Conservation (phyloP, 78 protist genomes). For the Dictyostelium capitatum region DNA sequence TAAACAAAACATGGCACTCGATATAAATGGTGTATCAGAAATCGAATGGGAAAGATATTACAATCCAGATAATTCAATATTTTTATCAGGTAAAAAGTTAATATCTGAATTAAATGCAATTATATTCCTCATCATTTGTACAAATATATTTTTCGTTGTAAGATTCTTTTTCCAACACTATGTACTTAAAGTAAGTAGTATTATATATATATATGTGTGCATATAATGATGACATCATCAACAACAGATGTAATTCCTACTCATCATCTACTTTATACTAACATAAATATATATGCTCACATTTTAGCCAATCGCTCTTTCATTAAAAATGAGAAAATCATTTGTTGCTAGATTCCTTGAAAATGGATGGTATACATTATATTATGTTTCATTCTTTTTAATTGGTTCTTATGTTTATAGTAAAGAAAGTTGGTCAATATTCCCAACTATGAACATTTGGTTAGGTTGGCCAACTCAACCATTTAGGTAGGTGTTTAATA, state of each 20-base stretch:
- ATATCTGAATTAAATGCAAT: conserved; percentile 52
- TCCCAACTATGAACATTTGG: conserved; percentile 81
- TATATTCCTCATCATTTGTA: conserved; percentile 28
- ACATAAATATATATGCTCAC: not conserved
- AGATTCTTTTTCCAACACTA: conserved; percentile 67
- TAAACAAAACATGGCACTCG: not conserved
- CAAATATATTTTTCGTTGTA: conserved; percentile 65
- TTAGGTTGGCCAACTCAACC: conserved; percentile 82
- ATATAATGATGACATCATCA: no score
- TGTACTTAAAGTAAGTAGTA: conserved; percentile 41
- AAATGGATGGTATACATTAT: conserved; percentile 80
- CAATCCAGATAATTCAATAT: conserved; percentile 69
- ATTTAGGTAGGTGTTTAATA: conserved; percentile 33
- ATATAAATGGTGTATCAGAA: conserved; percentile 58
- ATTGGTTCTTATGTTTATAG: conserved; percentile 63
- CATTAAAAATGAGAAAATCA: conserved; percentile 45
- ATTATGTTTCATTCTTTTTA: conserved; percentile 46
- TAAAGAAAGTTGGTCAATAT: conserved; percentile 54
- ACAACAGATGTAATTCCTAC: not conserved
- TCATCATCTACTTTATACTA: not conserved
- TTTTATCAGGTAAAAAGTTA: conserved; percentile 39
- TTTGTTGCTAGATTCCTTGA: conserved; percentile 60
- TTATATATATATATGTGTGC: not conserved
- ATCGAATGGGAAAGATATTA: conserved; percentile 56
- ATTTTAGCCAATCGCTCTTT: conserved; percentile 55